Evolutionary conservation across 345 rosid species (phyloP).

Genomic region (Pelargonium nanum): DNA sequence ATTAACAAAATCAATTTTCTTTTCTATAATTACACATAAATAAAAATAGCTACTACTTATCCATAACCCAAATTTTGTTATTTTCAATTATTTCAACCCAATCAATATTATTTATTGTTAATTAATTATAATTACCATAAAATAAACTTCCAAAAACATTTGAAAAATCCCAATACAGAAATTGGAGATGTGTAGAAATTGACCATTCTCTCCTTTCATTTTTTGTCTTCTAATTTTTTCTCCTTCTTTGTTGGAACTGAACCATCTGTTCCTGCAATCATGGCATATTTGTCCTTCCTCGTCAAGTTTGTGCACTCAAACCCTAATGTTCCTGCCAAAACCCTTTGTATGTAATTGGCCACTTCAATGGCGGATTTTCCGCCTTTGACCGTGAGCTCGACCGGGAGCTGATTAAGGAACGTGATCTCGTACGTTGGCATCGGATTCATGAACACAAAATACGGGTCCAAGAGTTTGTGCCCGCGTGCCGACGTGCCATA

Average conservation of each 20-base stretch:
- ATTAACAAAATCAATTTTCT: no score
- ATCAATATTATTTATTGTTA: no score
- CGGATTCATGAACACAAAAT: slow-evolving; percentile 90
- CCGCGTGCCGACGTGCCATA: slow-evolving; percentile 81
- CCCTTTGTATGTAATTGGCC: slow-evolving; percentile 83
- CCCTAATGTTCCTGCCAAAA: slow-evolving; percentile 70
- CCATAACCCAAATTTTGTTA: no score
- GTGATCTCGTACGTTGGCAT: slow-evolving; percentile 84
- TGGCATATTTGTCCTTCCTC: slow-evolving; percentile 81
- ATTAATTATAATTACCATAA: no score
- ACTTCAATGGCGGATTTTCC: slow-evolving; percentile 85
- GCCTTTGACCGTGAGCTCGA: slow-evolving; percentile 63
- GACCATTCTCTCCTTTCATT: no score
- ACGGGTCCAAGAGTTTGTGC: slow-evolving; percentile 71
- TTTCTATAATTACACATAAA: no score
- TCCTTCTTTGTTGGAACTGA: slow-evolving; percentile 43
- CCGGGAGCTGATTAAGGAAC: slow-evolving; percentile 71
- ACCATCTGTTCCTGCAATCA: slow-evolving; percentile 90
- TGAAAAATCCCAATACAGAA: no score
- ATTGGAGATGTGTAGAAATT: no score
- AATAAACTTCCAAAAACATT: no score
- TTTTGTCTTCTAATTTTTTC: slow-evolving; percentile 3
- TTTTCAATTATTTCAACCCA: no score
- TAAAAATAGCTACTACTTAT: no score
- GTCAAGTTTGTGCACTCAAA: slow-evolving; percentile 89